Percentiles rank a stretch among this genome's conserved stretches.
phyloP scores from a whole-genome alignment of 2,329 filamentous ascomycete genomes.

The Diaporthe helianthi region DNA sequence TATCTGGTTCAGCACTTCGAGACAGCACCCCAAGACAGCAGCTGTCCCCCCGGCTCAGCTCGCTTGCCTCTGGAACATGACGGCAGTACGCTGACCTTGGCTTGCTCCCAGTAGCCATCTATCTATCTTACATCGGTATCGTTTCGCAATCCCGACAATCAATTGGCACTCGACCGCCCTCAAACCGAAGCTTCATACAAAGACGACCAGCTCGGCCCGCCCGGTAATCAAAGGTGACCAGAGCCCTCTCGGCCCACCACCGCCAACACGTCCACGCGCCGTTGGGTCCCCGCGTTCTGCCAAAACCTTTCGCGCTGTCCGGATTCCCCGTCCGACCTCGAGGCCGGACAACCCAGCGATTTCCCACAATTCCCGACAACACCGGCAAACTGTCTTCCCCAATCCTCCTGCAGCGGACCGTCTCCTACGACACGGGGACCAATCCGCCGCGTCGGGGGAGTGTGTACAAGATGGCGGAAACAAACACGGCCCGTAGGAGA shows the following conservation, averaged over 20 bases:
- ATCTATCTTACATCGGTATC: constrained; percentile 34
- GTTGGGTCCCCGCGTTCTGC: constrained; percentile 4
- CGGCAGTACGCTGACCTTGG: constrained; percentile 14
- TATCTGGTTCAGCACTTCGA: constrained; percentile 12
- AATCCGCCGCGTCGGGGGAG: constrained; percentile 71
- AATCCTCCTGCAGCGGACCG: constrained; percentile 84
- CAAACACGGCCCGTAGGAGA: constrained; percentile 72
- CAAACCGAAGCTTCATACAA: background rate
- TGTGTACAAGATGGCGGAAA: constrained; percentile 64
- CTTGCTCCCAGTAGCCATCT: constrained; percentile 30
- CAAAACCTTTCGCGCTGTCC: constrained; percentile 21
- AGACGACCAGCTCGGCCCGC: constrained; percentile 3
- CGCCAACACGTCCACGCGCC: constrained; percentile 38
- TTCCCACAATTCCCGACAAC: constrained; percentile 52
- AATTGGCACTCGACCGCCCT: background rate
- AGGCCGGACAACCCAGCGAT: constrained; percentile 35
- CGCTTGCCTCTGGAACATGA: constrained; percentile 24
- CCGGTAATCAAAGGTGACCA: constrained; percentile 1
- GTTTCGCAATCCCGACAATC: constrained; percentile 23
- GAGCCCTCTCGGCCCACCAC: constrained; percentile 10
- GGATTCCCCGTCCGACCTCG: constrained; percentile 40
- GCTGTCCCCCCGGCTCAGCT: constrained; percentile 17
- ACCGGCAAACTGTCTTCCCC: constrained; percentile 97
- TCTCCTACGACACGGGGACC: constrained; percentile 87
- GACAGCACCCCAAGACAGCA: constrained; percentile 15